phyloP scores from a whole-genome alignment of 2,329 filamentous ascomycete species.

The Phaeosphaeria sp. region DNA sequence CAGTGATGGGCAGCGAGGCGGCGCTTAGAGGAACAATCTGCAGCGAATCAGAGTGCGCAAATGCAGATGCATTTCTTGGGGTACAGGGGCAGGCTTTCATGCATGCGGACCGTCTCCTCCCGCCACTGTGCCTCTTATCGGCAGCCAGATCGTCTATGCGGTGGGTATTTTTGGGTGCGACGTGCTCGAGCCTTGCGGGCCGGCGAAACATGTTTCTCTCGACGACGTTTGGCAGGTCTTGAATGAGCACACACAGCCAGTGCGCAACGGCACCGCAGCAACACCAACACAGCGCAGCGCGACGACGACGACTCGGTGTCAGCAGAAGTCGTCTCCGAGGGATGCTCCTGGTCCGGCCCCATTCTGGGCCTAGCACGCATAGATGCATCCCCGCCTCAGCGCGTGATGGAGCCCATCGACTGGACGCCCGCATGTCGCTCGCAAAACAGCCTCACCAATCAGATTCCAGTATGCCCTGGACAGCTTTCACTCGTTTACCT shows the following conservation, averaged over 20 bases:
- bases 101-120: slow-evolving; percentile 31
- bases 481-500: slow-evolving; percentile 29
- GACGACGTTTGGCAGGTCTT: slow-evolving; percentile 1
- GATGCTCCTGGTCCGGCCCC: slow-evolving; percentile 8
- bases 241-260: slow-evolving; percentile 2
- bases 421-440: slow-evolving; percentile 37
- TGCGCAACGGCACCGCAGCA: not conserved
- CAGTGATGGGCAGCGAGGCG: slow-evolving; percentile 12
- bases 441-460: slow-evolving; percentile 40
- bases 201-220: slow-evolving; percentile 21
- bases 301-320: slow-evolving; percentile 6
- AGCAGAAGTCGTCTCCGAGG: slow-evolving; percentile 1
- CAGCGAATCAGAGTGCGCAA: slow-evolving; percentile 13
- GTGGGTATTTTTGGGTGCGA: slow-evolving; percentile 5
- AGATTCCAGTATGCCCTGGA: slow-evolving; percentile 16
- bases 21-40: slow-evolving; percentile 20
- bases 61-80: slow-evolving; percentile 9
- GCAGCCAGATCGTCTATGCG: slow-evolving; percentile 15
- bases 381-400: slow-evolving; percentile 39
- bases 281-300: not conserved
- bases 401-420: slow-evolving; percentile 36
- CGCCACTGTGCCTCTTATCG: slow-evolving; percentile 29
- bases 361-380: slow-evolving; percentile 15
- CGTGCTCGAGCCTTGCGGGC: slow-evolving; percentile 12
- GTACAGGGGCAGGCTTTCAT: slow-evolving; percentile 22